Evolutionary conservation across 2,329 filamentous ascomycete genomes (phyloP), one percentile per base, ranked within the genome.

Genomic region (Zymoseptoria passerinii): DNA sequence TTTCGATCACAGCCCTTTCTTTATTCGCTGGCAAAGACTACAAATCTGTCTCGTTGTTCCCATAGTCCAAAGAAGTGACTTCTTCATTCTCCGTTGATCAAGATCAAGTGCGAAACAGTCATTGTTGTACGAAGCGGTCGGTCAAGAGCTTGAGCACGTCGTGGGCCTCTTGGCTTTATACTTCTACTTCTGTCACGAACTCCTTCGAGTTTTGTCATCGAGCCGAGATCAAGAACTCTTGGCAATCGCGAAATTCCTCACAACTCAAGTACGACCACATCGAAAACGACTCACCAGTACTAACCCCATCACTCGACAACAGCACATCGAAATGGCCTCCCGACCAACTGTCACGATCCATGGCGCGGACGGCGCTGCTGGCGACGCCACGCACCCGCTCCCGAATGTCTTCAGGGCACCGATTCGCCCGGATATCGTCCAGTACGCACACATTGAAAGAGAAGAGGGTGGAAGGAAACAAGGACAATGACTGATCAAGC

Each of bases 351-450:
- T 99, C 79, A 90, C 91, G 78, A 92, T 99, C 83, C 86, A 95
- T 83, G 87, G 88, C 81, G 91, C 90, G 81, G 92, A 96, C 87
- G 94, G 94, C 83, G 84, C 88, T 83, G 83, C 90, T 81, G 89
- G 86, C 80, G 89, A 89, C 78, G 85, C 88, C 78, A 92, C 92
- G 76, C 86, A 92, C 80, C 85, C 94, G 77, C 87, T 97, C 73
- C 94, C 95, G 76, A 86, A 90, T 80, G 92, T 99, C 82, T 99
- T 99, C 89, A 86, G 85, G 80, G 85, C 89, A 72, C 94, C 94
- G 72, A 97, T 99, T 84, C 92, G 94, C 79, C 89, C 92, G 75
- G 94, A 99, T 82, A 96, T 99, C 78, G 94, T 99, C 77, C 92
- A 97, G 86, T 88, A 92, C 80, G 88, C 70, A 59, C 48, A 29